Base-by-base conservation (phyloP, 1,139 yeast genomes). In the Nakaseomyces nivariensis region DNA sequence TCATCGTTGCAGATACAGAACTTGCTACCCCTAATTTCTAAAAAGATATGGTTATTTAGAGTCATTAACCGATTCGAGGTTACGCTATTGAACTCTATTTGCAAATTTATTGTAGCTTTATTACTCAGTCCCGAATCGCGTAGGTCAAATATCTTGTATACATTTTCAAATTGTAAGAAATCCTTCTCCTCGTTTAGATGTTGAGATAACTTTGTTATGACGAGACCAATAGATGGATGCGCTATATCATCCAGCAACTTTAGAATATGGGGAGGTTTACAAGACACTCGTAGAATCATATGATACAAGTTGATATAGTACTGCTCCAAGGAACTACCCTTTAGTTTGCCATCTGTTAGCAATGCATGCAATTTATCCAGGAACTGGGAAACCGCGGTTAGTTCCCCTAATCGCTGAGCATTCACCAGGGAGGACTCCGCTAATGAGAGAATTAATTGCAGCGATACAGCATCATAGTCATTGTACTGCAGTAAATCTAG, bases 1-100 rank as follows among this genome's bases (percentile, higher is more conserved):
- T 61, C 64, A 49, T 63, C 63, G 37, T 62, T 60, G 2, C 66
- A 57, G 5, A 63, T 41, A 48, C 60, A 58, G 25, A 63, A 53
- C 11, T 56, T 57, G 1, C 58, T 55, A 31, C 61, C 64, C 45
- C 54, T 60, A 8, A 64, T 52, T 45, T 63, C 68, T 22, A 64
- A 31, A 47, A 54, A 62, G 7, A 58, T 33, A 36, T 56, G 52
- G 5, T 50, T 49, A 6, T 57, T 62, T 3, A 64, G 40, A 0
- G 63, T 56, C 46, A 61, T 36, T 8, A 64, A 46, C 43, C 68
- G 53, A 46, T 62, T 61, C 2, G 65, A 61, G 4, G 55, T 54
- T 4, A 54, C 48, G 48, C 57, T 52, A 44, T 58, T 55, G 7
- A 64, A 53, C 36, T 57, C 60, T 1, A 62, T 26, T 49, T 54